A percentile compares a stretch with the other conserved stretches of the same genome.
Evolutionary conservation across 768 basidiomycete species (phyloP).

Genomic region (Hypsizygus marmoreus): DNA sequence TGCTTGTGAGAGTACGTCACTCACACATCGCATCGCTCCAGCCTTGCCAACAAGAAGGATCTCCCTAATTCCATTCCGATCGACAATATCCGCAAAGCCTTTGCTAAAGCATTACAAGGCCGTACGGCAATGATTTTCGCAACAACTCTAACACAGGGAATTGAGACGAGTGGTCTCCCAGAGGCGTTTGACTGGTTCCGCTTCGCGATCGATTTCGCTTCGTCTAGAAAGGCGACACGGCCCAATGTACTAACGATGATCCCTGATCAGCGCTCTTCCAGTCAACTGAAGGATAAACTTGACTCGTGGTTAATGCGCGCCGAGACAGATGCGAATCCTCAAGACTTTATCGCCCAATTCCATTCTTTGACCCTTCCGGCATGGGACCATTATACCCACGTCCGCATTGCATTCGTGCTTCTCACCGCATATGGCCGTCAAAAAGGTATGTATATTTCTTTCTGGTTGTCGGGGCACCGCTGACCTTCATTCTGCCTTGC

Average conservation of each 20-base stretch:
- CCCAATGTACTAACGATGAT: conserved; percentile 1
- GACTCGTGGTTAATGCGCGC: conserved; percentile 37
- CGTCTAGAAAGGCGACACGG: conserved; percentile 6
- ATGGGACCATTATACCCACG: conserved; percentile 54
- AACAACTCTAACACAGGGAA: conserved; percentile 20
- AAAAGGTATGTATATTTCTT: conserved; percentile 31
- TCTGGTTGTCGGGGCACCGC: background rate
- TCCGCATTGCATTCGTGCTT: conserved; percentile 44
- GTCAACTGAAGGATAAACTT: conserved; percentile 33
- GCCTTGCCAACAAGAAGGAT: conserved; percentile 67
- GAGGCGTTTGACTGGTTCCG: conserved; percentile 45
- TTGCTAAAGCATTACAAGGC: conserved; percentile 31
- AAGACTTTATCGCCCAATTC: conserved; percentile 39
- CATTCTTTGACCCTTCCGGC: conserved; percentile 31
- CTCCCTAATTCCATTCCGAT: conserved; percentile 49
- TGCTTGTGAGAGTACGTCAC: conserved; percentile 19
- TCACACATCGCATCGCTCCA: conserved; percentile 13
- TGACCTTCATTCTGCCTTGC: background rate
- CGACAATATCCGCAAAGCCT: conserved; percentile 42
- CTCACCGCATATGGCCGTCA: conserved; percentile 42
- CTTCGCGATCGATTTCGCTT: conserved; percentile 28
- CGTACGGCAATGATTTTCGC: conserved; percentile 29
- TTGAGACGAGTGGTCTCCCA: conserved; percentile 29
- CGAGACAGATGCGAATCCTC: conserved; percentile 27
- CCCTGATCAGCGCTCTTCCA: conserved; percentile 20